phyloP scores from a whole-genome alignment of 2,329 filamentous ascomycete genomes.

The Akanthomyces uredinophilus region DNA sequence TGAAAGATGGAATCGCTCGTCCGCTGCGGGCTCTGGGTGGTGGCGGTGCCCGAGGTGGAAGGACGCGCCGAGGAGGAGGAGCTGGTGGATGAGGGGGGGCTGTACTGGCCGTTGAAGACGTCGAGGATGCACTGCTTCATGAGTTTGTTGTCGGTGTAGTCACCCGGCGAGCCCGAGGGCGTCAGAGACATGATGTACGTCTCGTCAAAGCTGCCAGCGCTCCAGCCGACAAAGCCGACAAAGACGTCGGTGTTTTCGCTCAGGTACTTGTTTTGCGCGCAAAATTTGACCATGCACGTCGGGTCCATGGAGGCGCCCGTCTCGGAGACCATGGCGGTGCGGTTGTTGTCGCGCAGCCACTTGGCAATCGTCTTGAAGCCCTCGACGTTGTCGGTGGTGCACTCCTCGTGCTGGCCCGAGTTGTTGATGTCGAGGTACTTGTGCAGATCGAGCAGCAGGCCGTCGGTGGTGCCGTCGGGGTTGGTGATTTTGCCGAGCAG shows the following conservation, averaged over 20 bases:
- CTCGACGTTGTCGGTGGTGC: slow-evolving; percentile 48
- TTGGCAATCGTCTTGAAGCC: slow-evolving; percentile 42
- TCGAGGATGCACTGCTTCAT: slow-evolving; percentile 39
- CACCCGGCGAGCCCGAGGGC: slow-evolving; percentile 24
- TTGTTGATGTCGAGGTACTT: slow-evolving; percentile 56
- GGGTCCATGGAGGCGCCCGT: slow-evolving; percentile 42
- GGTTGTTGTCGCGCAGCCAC: slow-evolving; percentile 38
- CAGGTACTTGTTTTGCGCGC: slow-evolving; percentile 42
- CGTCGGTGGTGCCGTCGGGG: slow-evolving; percentile 50
- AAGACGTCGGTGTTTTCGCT: slow-evolving; percentile 43
- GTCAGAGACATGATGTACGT: slow-evolving; percentile 41
- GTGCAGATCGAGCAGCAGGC: slow-evolving; percentile 55
- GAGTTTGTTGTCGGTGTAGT: slow-evolving; percentile 34
- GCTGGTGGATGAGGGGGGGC: background rate
- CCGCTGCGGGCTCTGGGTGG: background rate
- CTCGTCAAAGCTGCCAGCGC: slow-evolving; percentile 38
- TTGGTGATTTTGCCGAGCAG: slow-evolving; percentile 51
- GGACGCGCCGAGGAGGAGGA: background rate
- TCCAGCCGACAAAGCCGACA: slow-evolving; percentile 42
- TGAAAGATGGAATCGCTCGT: slow-evolving; percentile 4
- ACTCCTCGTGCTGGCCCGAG: slow-evolving; percentile 47
- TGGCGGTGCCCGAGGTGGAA: background rate
- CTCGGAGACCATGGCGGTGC: slow-evolving; percentile 48
- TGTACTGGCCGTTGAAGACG: slow-evolving; percentile 26
- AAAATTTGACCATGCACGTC: slow-evolving; percentile 40